These are phyloP conservation scores for Cladobotryum protrusum DNA, from an alignment of 2,329 filamentous ascomycete species.

Conservation along the genomic window DNA sequence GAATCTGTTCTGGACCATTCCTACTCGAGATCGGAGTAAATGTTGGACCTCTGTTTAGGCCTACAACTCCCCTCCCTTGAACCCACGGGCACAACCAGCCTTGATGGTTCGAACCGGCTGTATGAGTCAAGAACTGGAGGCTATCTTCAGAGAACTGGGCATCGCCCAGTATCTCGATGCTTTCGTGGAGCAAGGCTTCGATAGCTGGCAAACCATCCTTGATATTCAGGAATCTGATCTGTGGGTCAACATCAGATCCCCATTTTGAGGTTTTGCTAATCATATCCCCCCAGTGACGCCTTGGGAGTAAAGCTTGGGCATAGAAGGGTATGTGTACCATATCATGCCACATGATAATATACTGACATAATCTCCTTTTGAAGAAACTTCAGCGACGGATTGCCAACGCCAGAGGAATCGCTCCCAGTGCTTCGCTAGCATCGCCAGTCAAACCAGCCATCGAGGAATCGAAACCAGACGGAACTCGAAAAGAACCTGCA, in stretches of 20 bases:
- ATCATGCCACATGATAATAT: neutral
- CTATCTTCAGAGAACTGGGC: slow-evolving; percentile 67
- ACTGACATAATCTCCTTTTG: slow-evolving; percentile 4
- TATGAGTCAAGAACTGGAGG: slow-evolving; percentile 54
- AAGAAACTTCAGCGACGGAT: slow-evolving; percentile 81
- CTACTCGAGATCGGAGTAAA: slow-evolving; percentile 8
- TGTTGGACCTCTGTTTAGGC: slow-evolving; percentile 9
- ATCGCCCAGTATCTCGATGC: slow-evolving; percentile 68
- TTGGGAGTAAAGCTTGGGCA: slow-evolving; percentile 76
- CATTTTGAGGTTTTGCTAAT: slow-evolving; percentile 14
- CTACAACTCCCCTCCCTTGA: neutral
- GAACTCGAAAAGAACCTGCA: slow-evolving; percentile 41
- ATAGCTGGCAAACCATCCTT: slow-evolving; percentile 75
- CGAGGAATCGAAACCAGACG: slow-evolving; percentile 52
- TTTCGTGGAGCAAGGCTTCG: slow-evolving; percentile 75
- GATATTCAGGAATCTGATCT: slow-evolving; percentile 82
- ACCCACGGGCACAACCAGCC: neutral
- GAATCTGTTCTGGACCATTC: neutral
- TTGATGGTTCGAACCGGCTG: slow-evolving; percentile 17
- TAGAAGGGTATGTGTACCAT: slow-evolving; percentile 55
- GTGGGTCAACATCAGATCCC: slow-evolving; percentile 40
- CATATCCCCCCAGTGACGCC: slow-evolving; percentile 50
- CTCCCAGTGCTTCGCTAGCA: slow-evolving; percentile 46
- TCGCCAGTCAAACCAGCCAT: slow-evolving; percentile 43
- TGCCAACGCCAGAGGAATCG: slow-evolving; percentile 62